Conservation (phyloP, 2,329 filamentous ascomycete species). For the Paecilomyces fulvus region DNA sequence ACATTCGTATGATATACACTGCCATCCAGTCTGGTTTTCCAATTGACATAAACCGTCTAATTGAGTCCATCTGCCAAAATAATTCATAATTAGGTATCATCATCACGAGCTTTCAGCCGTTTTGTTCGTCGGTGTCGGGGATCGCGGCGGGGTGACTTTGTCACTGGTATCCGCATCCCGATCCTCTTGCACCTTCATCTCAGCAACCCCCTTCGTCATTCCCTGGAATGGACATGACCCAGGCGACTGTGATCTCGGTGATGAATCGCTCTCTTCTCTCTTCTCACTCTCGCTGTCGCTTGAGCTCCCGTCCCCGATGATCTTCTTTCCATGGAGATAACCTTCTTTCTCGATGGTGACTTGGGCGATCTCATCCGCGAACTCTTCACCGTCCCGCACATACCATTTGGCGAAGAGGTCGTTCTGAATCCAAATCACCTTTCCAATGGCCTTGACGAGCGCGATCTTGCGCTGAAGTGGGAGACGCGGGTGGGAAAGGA, state of each 20-base stretch:
- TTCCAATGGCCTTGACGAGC: slow-evolving; percentile 66
- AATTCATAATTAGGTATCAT: neutral
- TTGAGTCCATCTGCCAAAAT: no score
- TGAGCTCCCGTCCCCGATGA: slow-evolving; percentile 29
- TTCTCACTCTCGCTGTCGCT: slow-evolving; percentile 18
- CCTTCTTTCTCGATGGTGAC: slow-evolving; percentile 53
- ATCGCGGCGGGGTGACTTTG: neutral
- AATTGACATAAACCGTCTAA: neutral
- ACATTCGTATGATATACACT: neutral
- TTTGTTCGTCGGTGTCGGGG: neutral
- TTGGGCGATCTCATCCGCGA: slow-evolving; percentile 34
- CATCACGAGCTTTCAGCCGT: neutral
- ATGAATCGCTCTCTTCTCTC: slow-evolving; percentile 17
- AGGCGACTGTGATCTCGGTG: slow-evolving; percentile 10
- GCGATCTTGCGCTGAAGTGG: slow-evolving; percentile 60
- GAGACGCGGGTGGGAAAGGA: slow-evolving; percentile 62
- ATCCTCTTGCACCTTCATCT: neutral
- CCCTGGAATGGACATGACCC: slow-evolving; percentile 23
- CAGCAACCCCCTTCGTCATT: slow-evolving; percentile 8
- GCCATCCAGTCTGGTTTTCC: neutral
- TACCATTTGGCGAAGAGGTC: slow-evolving; percentile 81
- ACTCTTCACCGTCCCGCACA: slow-evolving; percentile 59
- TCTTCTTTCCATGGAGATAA: slow-evolving; percentile 54
- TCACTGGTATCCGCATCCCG: slow-evolving; percentile 5
- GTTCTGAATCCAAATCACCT: slow-evolving; percentile 83